These are phyloP conservation scores for Didymella sp. DNA, from an alignment of 2,329 filamentous ascomycete species.

Conservation along the genomic window DNA sequence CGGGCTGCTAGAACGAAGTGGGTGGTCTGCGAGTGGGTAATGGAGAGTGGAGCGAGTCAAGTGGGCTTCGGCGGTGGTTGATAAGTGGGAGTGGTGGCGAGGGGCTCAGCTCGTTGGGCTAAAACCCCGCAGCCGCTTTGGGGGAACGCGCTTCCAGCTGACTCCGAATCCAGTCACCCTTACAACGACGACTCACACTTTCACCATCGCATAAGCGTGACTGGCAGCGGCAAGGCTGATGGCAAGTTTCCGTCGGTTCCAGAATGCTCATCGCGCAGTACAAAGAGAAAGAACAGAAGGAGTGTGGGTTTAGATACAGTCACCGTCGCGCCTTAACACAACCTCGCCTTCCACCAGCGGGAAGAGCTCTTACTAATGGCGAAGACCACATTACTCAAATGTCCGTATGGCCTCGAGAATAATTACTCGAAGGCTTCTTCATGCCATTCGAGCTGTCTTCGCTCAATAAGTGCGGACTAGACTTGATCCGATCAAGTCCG, in stretches of 20 bases:
- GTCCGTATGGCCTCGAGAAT: neutral
- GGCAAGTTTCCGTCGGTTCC: neutral
- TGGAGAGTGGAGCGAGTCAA: conserved; percentile 10
- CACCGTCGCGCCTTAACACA: neutral
- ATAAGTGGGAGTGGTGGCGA: conserved; percentile 10
- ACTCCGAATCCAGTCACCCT: conserved; percentile 3
- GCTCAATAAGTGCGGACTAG: neutral
- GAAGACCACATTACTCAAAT: neutral
- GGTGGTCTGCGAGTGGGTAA: conserved; percentile 1
- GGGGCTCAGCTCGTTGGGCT: conserved; percentile 2
- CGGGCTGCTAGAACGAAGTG: conserved; percentile 34
- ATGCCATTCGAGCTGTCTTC: neutral
- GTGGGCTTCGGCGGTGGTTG: neutral
- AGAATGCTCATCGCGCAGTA: neutral
- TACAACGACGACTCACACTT: neutral
- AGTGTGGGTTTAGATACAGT: neutral
- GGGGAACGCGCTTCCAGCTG: neutral
- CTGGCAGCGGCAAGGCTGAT: neutral
- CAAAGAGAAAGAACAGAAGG: neutral
- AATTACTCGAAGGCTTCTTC: neutral
- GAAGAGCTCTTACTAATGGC: neutral
- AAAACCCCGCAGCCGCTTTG: conserved; percentile 10
- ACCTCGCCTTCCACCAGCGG: neutral
- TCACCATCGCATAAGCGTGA: neutral
- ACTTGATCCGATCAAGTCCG: conserved; percentile 1